phyloP scores from a whole-genome alignment of 2,329 filamentous ascomycete species.

The Albophoma yamanashiensis region DNA sequence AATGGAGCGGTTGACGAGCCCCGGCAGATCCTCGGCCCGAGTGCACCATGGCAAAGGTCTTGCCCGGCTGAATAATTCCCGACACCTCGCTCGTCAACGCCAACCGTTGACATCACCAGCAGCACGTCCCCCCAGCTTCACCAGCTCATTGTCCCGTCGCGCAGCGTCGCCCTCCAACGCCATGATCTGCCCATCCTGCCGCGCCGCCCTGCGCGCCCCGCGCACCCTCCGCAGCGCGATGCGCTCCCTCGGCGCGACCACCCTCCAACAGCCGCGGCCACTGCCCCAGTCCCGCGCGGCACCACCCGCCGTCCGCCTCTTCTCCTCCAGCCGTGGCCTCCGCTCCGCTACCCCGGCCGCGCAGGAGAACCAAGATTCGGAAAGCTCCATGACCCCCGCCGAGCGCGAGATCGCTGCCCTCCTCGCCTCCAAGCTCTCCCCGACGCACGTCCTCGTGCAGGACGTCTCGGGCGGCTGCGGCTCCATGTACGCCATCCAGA shows the following conservation, averaged over 20 bases:
- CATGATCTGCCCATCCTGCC: slow-evolving; percentile 10
- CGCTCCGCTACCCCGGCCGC: not conserved
- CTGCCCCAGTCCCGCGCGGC: not conserved
- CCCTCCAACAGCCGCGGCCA: not conserved
- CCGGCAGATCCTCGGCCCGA: not conserved
- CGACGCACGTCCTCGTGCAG: slow-evolving; percentile 51
- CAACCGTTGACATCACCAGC: not conserved
- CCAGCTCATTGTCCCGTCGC: not conserved
- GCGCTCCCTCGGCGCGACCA: not conserved
- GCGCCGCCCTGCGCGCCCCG: slow-evolving; percentile 5
- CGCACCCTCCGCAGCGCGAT: not conserved
- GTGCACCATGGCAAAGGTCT: not conserved
- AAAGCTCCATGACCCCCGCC: slow-evolving; percentile 29
- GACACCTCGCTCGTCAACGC: not conserved
- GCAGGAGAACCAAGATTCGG: slow-evolving; percentile 9
- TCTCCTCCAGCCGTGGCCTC: slow-evolving; percentile 1
- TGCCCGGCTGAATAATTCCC: not conserved
- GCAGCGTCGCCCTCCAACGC: not conserved
- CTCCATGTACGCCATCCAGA: slow-evolving; percentile 78
- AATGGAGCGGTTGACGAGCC: no score
- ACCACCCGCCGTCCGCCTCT: not conserved
- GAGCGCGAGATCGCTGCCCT: slow-evolving; percentile 49
- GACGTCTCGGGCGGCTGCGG: slow-evolving; percentile 79
- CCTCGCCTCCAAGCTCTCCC: slow-evolving; percentile 36
- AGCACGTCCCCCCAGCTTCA: not conserved